These are phyloP conservation scores for Hypoxylon sp. DNA, from an alignment of 2,329 filamentous ascomycete species.

Conservation along the genomic window DNA sequence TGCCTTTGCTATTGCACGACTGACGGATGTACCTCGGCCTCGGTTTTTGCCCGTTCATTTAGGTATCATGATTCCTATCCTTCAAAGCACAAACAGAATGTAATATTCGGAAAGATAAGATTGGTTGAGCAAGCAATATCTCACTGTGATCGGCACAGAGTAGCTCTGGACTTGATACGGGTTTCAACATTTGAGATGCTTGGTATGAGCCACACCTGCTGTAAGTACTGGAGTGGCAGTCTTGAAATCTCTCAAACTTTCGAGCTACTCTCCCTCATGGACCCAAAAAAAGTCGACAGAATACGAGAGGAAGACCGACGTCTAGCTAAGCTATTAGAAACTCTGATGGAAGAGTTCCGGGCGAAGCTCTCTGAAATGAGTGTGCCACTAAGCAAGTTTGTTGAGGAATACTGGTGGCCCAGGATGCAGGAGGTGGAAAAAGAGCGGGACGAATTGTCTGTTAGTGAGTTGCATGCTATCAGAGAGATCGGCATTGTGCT, in stretches of 20 bases:
- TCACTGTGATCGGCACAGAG: background rate
- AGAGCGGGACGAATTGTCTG: conserved; percentile 10
- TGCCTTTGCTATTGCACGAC: conserved; percentile 18
- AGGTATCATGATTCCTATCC: no score
- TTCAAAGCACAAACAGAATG: no score
- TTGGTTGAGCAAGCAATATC: background rate
- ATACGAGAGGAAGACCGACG: conserved; percentile 29
- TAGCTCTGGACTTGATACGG: background rate
- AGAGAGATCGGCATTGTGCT: conserved; percentile 27
- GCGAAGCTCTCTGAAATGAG: conserved; percentile 13
- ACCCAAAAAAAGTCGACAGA: conserved; percentile 20
- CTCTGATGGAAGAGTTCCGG: conserved; percentile 28
- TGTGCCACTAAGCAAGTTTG: conserved; percentile 14
- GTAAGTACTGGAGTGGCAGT: background rate
- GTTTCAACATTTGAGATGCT: background rate
- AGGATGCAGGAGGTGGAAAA: conserved; percentile 18
- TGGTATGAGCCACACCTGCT: background rate
- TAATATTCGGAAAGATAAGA: no score
- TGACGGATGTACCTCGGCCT: conserved; percentile 12
- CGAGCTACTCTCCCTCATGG: conserved; percentile 4
- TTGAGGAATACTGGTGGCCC: conserved; percentile 21
- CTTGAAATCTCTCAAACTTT: no score
- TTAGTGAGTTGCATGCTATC: conserved; percentile 8
- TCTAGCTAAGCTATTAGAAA: conserved; percentile 13
- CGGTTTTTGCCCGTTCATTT: background rate